Conservation (phyloP, 176 grass and related monocot genomes). For the Areca catechu region DNA sequence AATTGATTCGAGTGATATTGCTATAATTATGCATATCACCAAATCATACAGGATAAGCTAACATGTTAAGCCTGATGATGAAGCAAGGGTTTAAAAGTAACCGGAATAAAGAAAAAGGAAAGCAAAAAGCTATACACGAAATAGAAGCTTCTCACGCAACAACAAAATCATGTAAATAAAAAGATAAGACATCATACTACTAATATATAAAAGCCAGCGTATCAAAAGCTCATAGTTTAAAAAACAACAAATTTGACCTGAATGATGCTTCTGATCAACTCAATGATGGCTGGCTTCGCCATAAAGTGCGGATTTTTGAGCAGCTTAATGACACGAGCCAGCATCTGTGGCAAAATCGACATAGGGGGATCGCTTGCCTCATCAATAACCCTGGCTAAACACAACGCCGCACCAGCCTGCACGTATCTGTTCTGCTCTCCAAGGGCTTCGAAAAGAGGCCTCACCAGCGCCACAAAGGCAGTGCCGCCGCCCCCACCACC, state of each 20-base stretch:
- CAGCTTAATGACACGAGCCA: slow-evolving; percentile 73
- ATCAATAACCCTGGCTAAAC: slow-evolving; percentile 81
- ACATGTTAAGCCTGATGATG: no score
- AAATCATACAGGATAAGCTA: no score
- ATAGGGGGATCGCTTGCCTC: slow-evolving; percentile 61
- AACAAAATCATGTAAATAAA: no score
- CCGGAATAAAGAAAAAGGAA: no score
- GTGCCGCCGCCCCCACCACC: slow-evolving; percentile 16
- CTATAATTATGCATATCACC: no score
- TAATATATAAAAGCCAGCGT: no score
- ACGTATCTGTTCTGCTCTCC: slow-evolving; percentile 83
- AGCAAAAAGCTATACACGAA: no score
- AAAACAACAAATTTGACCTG: slow-evolving; percentile 36
- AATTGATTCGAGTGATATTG: no score
- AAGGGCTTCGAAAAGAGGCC: slow-evolving; percentile 78
- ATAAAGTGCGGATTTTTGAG: slow-evolving; percentile 96
- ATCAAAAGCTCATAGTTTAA: no score
- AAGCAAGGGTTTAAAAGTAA: no score
- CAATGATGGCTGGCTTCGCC: slow-evolving; percentile 82
- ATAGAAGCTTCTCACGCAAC: no score
- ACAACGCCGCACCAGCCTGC: slow-evolving; percentile 71
- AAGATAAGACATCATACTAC: no score
- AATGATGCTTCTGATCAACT: slow-evolving; percentile 93
- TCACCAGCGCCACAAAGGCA: slow-evolving; percentile 45
- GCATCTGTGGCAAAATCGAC: slow-evolving; percentile 69